Conservation (phyloP, 2,329 filamentous ascomycete genomes). For the Aspergillus brasiliensis region DNA sequence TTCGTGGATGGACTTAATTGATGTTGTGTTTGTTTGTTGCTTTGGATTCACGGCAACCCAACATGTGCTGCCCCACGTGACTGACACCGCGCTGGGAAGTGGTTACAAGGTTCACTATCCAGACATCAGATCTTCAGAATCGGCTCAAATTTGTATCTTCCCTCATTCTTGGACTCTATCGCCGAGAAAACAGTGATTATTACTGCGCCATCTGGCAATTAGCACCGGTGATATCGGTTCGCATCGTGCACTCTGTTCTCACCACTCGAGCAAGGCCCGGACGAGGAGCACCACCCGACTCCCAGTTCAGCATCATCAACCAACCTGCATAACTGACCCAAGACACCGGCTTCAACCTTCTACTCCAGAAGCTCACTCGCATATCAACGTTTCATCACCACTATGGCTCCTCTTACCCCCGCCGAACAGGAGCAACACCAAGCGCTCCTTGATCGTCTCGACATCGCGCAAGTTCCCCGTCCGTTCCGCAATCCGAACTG, state of each 20-base stretch:
- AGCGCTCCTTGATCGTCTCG: constrained; percentile 83
- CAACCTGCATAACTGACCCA: neutral
- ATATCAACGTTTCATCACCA: constrained; percentile 15
- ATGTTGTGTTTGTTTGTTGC: constrained; percentile 21
- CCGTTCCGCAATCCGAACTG: constrained; percentile 87
- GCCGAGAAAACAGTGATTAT: neutral
- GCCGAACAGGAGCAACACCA: constrained; percentile 82
- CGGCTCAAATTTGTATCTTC: too few relatives aligned
- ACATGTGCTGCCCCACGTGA: constrained; percentile 17
- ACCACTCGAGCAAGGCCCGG: neutral
- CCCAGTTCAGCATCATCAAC: neutral
- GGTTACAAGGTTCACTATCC: neutral
- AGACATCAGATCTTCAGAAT: too few relatives aligned
- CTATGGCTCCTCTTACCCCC: constrained; percentile 64
- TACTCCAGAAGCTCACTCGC: neutral
- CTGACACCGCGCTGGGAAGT: neutral
- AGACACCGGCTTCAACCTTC: neutral
- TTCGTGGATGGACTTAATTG: neutral
- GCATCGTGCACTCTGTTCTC: neutral
- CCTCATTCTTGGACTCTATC: too few relatives aligned
- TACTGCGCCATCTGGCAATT: neutral
- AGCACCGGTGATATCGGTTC: neutral
- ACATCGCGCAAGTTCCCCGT: constrained; percentile 83
- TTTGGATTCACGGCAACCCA: constrained; percentile 4
- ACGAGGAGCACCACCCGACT: neutral